Base-by-base conservation (phyloP, 2,329 filamentous ascomycete species). In the Nothophoma quercina region DNA sequence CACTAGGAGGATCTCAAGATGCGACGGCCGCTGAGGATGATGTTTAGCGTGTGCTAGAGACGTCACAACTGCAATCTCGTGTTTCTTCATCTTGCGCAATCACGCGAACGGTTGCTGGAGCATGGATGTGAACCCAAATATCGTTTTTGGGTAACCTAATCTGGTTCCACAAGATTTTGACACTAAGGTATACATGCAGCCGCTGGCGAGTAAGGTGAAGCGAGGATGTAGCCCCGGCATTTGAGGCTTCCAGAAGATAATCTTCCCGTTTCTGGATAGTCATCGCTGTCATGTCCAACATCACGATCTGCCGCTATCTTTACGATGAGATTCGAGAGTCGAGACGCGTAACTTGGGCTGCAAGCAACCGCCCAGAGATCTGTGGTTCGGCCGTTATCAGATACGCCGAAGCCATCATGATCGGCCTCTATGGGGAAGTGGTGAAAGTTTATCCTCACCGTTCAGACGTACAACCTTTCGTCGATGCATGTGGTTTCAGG, bases 51-150 rank as follows among this genome's bases (percentile, higher is more conserved):
- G 34, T 42, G 16, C 23, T 36, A 18, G 10, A 46, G 30, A 42
- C 36, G 49, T 52, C 35, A 46, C 23, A 32, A 4, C 15, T 46
- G 28, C 48, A 16, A 44, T 19, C 7, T 39, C n/a, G 23, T 41
- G 29, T 30, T 45, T 18, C 25, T 23, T 39, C 15, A 18, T 55
- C 39, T 66, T 66, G 63, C 63, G 63, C 62, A 66, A 66, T 64
- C 51, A 10, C 36, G 58, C 51, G 40, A 51, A 63, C 62, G 55
- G 57, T 48, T 47, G 51, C 45, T 45, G 35, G 35, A 46, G 39
- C 42, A 48, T 51, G 18, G 54, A 44, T 30, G 28, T 35, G 35
- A 25, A 47, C 28, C 43, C 39, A 48, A 43, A 34, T 22, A 34
- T 30, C 16, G 21, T 15, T 32, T 16, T 28, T 34, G 38, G 50